Evolutionary conservation across 179 eudicot genomes (phyloP), one percentile per base, ranked within the genome.

Genomic region (Gypsophila paniculata): DNA sequence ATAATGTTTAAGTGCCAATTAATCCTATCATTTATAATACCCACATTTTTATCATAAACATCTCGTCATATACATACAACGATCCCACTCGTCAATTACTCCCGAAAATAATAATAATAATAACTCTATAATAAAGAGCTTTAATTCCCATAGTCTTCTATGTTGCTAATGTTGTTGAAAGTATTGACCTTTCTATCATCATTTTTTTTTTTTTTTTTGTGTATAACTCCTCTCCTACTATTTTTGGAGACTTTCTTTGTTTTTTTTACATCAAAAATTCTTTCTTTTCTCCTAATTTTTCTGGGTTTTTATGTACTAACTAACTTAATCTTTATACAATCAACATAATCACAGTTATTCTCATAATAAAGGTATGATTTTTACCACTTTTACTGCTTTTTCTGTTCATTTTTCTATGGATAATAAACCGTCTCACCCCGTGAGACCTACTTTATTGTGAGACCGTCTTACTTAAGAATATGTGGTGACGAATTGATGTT

Each of bases 181-280:
- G 63, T 64, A 38, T 76, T 72, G 71, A 77, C 72, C 76, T 65
- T 68, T 61, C 44, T 34, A 29, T 1, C 34, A 29, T 29, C 34
- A 29, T 29, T 29, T 29, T 29, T 1, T 29, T 29, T 60, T 61
- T 29, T 29, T 29, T 29, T 1, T 29, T 29, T 60, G 54, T 13
- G 2, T 12, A 19, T 58, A 71, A 48, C 52, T 6, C 60, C 34
- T 4, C 54, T 44, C 39, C 73, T 77, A 58, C 73, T 73, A 74
- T 75, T 77, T 76, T 73, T 77, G 70, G 69, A 26, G 67, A 80
- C 77, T 62, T 65, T 51, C 18, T 65, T 44, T 69, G 14, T 26
- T 58, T 58, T 58, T 34, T 53, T 68, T 61, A 21, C 25, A 10
- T 26, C 64, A 26, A 6, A 29, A 54, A 62, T 61, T 23, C 59